Base-by-base conservation (phyloP, 2,329 filamentous ascomycete genomes). In the Xylariaceae sp. region DNA sequence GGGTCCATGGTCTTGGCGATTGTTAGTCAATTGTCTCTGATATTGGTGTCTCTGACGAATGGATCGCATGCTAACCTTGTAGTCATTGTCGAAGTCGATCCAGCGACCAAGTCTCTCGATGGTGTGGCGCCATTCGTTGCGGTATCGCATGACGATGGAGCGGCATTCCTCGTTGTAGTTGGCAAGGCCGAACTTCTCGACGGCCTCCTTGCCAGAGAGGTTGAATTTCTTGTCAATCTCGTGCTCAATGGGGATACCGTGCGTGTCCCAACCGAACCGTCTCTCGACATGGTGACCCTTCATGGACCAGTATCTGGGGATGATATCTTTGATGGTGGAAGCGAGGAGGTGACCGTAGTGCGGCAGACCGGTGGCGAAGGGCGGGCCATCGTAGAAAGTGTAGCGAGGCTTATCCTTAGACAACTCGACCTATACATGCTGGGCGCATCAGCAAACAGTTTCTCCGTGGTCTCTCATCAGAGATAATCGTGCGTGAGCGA, bases 21-120 rank as follows among this genome's bases (percentile, higher is more conserved):
- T 44, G 51, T 66, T 11, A 65, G 59, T 47, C 44, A 35, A 30
- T 15, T 15, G 57, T 68, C 63, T 68, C 65, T 60, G 52, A 30
- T 44, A 7, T 52, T n/a, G 37, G 10, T 11, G 4, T 13, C 6
- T 37, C 15, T 55, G 58, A 2, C n/a, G 23, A 18, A 13, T 6
- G 5, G 9, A 42, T 39, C 54, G 1, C n/a, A 51, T 53, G 42
- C 72, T 64, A 70, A 86, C 86, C 85, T 96, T 96, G 80, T 96
- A 97, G 73, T 97, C 91, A 68, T 96, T 94, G 75, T 97, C 93
- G 68, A 97, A 97, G 75, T 97, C 93, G 69, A 97, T 94, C 93
- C 93, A 97, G 59, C 93, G 88, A 58, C 93, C 93, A 47, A 97
- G 77, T 62, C 93, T 82, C 71, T 96, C 91, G 68, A 97, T 89